phyloP scores from a whole-genome alignment of 2,329 filamentous ascomycete species.

The Penicillium occitanis region DNA sequence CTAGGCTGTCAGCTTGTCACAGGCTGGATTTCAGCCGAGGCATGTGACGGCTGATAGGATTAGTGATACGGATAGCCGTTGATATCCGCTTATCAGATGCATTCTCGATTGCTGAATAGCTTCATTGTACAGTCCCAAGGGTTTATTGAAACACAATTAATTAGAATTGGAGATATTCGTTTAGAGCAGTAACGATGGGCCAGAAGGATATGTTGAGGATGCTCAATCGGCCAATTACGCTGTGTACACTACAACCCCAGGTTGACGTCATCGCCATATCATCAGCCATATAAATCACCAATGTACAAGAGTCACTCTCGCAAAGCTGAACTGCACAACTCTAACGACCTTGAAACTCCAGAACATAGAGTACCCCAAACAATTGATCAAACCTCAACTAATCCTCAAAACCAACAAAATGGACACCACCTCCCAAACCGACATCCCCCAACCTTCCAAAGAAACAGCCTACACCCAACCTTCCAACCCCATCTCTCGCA shows the following conservation, averaged over 20 bases:
- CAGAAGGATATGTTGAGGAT: neutral
- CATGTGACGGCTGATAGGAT: neutral
- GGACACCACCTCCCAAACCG: conserved; percentile 23
- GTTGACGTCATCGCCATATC: conserved; percentile 19
- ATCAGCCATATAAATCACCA: neutral
- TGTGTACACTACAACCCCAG: neutral
- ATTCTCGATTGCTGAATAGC: neutral
- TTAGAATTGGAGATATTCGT: neutral
- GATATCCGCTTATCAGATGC: conserved; percentile 3
- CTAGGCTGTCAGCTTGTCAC: neutral
- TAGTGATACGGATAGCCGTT: neutral
- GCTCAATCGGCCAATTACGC: neutral
- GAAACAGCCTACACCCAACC: conserved; percentile 35
- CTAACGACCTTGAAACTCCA: neutral
- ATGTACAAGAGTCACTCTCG: too few species aligned
- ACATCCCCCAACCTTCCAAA: conserved; percentile 35
- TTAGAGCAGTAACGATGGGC: neutral
- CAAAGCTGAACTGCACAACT: neutral
- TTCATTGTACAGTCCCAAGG: neutral
- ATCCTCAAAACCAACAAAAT: neutral
- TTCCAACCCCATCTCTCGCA: conserved; percentile 36
- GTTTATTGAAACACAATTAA: neutral
- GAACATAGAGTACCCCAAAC: neutral
- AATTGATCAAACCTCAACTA: neutral
- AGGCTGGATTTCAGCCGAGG: neutral